These are phyloP conservation scores for Lasiosphaeria hispida DNA, from an alignment of 495 filamentous ascomycete genomes.

Conservation along the genomic window DNA sequence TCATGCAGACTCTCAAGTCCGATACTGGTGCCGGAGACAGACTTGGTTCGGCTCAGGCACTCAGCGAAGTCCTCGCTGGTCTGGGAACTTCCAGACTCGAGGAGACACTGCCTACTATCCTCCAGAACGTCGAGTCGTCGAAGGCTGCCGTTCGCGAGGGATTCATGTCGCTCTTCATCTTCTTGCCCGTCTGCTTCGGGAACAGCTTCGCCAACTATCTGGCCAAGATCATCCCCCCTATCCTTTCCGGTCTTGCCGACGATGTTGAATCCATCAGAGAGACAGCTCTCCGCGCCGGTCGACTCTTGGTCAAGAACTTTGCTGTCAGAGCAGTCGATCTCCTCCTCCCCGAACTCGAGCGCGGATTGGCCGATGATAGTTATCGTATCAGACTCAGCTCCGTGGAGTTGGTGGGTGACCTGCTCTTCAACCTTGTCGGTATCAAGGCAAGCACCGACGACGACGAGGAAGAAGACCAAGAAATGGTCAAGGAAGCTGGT, in stretches of 20 bases:
- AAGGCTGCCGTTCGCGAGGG: slow-evolving; percentile 91
- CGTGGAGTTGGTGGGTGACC: slow-evolving; percentile 93
- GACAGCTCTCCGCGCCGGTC: slow-evolving; percentile 86
- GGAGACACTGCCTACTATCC: slow-evolving; percentile 92
- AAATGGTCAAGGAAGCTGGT: slow-evolving; percentile 76
- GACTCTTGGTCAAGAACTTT: slow-evolving; percentile 96
- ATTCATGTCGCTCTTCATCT: slow-evolving; percentile 99
- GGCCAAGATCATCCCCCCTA: slow-evolving; percentile 92
- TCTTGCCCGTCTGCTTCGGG: slow-evolving; percentile 96
- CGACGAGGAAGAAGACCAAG: slow-evolving; percentile 69
- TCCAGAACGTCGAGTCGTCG: slow-evolving; percentile 91
- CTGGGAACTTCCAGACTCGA: slow-evolving; percentile 88
- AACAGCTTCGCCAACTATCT: slow-evolving; percentile 98
- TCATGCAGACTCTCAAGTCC: slow-evolving; percentile 96
- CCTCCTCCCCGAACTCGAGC: slow-evolving; percentile 88
- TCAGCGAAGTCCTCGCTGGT: slow-evolving; percentile 93
- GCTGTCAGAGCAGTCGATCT: slow-evolving; percentile 91
- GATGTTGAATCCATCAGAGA: slow-evolving; percentile 95
- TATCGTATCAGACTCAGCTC: slow-evolving; percentile 97
- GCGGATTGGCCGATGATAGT: slow-evolving; percentile 90
- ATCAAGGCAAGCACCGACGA: slow-evolving; percentile 81
- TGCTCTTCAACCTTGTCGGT: slow-evolving; percentile 96
- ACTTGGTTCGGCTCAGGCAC: slow-evolving; percentile 92
- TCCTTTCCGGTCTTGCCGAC: slow-evolving; percentile 90
- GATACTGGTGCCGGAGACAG: slow-evolving; percentile 94